phyloP scores from a whole-genome alignment of 257 asterid genomes.

The Solanum clarkiae region DNA sequence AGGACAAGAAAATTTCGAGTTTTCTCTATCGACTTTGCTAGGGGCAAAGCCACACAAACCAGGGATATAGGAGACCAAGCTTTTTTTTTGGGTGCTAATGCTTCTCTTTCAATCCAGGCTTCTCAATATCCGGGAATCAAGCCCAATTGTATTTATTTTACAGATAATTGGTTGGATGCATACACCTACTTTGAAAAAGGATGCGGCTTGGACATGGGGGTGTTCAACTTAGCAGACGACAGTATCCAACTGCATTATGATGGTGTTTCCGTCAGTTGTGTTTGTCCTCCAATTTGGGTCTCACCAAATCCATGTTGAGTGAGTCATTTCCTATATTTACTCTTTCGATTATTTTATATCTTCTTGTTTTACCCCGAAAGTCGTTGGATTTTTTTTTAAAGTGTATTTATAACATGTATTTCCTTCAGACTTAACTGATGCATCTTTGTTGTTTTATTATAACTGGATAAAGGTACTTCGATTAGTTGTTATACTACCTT shows the following conservation, averaged over 20 bases:
- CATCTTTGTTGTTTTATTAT: not conserved
- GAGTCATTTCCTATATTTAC: not conserved
- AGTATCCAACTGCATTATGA: not conserved
- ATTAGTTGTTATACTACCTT: not conserved
- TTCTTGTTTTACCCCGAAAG: not conserved
- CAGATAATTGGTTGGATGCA: not conserved
- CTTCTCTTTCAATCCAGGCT: not conserved
- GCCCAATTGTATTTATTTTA: not conserved
- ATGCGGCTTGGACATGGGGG: not conserved
- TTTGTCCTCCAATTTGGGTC: not conserved
- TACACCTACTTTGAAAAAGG: not conserved
- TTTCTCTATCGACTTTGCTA: not conserved
- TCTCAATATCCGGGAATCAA: not conserved
- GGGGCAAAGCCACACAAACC: not conserved
- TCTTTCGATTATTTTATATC: not conserved
- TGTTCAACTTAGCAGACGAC: not conserved
- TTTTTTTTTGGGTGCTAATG: not conserved
- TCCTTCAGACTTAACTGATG: not conserved
- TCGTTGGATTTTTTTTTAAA: not conserved
- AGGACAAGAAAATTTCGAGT: not conserved
- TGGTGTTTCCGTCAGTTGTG: not conserved
- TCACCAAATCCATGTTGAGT: not conserved
- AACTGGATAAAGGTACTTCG: not conserved
- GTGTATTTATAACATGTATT: not conserved
- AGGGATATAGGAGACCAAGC: not conserved